Percentiles rank a stretch among this genome's conserved stretches.
These are phyloP conservation scores for Leishmania major DNA, from an alignment of 208 protist species.

Conservation along the genomic window DNA sequence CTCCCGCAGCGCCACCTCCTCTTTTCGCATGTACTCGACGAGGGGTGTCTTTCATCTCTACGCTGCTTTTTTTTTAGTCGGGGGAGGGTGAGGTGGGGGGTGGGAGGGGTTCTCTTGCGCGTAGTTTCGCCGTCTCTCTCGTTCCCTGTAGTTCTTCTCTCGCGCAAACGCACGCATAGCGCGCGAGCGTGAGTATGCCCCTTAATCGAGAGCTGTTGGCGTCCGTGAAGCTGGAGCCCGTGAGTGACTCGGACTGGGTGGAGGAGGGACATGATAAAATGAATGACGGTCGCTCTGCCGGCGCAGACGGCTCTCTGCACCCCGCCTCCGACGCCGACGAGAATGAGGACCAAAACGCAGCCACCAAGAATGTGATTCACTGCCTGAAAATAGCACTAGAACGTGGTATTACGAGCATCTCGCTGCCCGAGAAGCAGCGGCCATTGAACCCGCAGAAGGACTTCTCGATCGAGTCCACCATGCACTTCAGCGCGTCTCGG, in stretches of 20 bases:
- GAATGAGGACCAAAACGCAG: conserved; percentile 42
- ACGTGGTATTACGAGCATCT: conserved; percentile 81
- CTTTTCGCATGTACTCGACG: too few species aligned
- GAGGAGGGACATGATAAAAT: conserved; percentile 18
- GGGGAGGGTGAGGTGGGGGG: too few species aligned
- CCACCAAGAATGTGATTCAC: conserved; percentile 66
- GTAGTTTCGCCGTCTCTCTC: not conserved
- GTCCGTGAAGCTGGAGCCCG: conserved; percentile 59
- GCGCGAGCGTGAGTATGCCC: conserved; percentile 26
- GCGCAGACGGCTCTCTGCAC: not conserved
- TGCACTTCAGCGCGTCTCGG: conserved; percentile 37
- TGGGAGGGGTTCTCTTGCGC: not conserved
- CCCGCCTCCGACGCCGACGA: conserved; percentile 5
- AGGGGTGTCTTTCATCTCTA: too few species aligned
- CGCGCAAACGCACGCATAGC: not conserved
- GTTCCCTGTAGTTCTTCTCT: not conserved
- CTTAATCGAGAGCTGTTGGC: conserved; percentile 77
- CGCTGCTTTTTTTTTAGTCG: not conserved
- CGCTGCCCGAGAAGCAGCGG: conserved; percentile 78
- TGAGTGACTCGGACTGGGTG: conserved; percentile 29
- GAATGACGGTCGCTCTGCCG: conserved; percentile 14
- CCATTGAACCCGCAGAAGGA: conserved; percentile 79
- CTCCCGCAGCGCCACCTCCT: not conserved
- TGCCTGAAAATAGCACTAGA: conserved; percentile 85
- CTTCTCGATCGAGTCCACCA: conserved; percentile 79